Base-by-base conservation (phyloP, 805 yeast genomes). In the Jamesozyma rosinii region DNA sequence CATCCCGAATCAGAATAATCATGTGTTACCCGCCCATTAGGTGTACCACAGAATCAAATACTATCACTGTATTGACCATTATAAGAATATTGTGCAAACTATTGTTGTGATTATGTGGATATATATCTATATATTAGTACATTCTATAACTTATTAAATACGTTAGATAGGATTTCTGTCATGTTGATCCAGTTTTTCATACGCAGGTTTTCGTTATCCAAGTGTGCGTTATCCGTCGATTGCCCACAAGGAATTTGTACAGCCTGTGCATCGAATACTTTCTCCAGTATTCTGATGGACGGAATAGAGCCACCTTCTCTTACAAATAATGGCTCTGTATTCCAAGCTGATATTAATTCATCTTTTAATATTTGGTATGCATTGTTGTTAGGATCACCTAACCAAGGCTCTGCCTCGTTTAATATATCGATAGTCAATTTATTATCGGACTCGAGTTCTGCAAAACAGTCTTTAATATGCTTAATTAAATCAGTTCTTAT, bases 241-340 rank as follows among this genome's bases (percentile, higher is more conserved):
- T 90, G 98, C 0, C 97, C 98, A 57, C 97, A 87, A 2, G 98
- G 97, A 29, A 92, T 76, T 62, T 92, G 97, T 0, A 90, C 94
- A 1, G 96, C 97, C 21, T 86, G 85, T 3, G 97, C 95, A 41
- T 72, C 63, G 51, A 90, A 84, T 11, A 74, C 68, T 60, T 84
- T 84, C 54, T 90, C 98, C 50, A 90, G 65, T 47, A 82, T 83
- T 49, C 96, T 66, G 6, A 92, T 79, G 10, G 90, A 81, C 1
- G 98, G 97, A 59, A 90, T 88, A 0, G 97, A 86, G 0, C 98
- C 98, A 47, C 98, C 98, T 66, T 92, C 98, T 50, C 97, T 76
- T 27, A 92, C 85, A 47, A 79, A 81, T 35, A 90, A 66, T 2
- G 97, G 97, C 43, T 83, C 85, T 11, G 70, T 65, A 0, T 75